A percentile compares a stretch with the other conserved stretches of the same genome.
Evolutionary conservation across 192 early-diverging fungal genomes (phyloP).

Genomic region (Coemansia sp.): DNA sequence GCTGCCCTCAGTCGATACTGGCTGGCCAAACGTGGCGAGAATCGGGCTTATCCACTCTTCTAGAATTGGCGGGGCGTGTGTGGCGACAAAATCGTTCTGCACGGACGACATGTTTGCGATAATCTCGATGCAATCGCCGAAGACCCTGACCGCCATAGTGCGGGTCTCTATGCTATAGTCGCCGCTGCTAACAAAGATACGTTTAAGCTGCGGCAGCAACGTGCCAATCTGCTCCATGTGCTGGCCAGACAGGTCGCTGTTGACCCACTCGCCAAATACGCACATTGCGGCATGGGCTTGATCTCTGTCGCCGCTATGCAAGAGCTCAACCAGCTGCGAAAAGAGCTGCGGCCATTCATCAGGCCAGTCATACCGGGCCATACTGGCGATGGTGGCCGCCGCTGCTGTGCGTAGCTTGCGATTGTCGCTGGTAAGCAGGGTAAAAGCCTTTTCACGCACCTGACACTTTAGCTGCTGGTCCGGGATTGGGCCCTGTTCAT

Average conservation of each 20-base stretch:
- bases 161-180: slow-evolving; percentile 53
- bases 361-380: slow-evolving; percentile 91
- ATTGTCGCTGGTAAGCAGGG: slow-evolving; percentile 29
- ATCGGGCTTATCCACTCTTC: slow-evolving; percentile 78
- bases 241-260: slow-evolving; percentile 81
- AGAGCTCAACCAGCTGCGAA: slow-evolving; percentile 65
- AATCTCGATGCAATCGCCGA: slow-evolving; percentile 83
- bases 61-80: slow-evolving; percentile 74
- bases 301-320: slow-evolving; percentile 61
- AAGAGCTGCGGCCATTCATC: slow-evolving; percentile 91
- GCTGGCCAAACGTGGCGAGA: slow-evolving; percentile 60
- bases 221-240: slow-evolving; percentile 82
- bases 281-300: slow-evolving; percentile 87
- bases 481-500: slow-evolving; percentile 48
- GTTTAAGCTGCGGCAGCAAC: slow-evolving; percentile 79
- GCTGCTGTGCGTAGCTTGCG: slow-evolving; percentile 42
- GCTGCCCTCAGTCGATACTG: slow-evolving; percentile 22
- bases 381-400: slow-evolving; percentile 82
- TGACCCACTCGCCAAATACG: slow-evolving; percentile 79
- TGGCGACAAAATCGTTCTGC: slow-evolving; percentile 66
- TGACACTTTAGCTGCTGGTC: slow-evolving; percentile 41
- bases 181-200: slow-evolving; percentile 64
- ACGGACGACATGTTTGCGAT: slow-evolving; percentile 76
- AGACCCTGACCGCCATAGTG: slow-evolving; percentile 75
- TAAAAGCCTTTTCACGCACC: slow-evolving; percentile 43